phyloP scores from a whole-genome alignment of 345 rosid genomes.

The Salix brachista region DNA sequence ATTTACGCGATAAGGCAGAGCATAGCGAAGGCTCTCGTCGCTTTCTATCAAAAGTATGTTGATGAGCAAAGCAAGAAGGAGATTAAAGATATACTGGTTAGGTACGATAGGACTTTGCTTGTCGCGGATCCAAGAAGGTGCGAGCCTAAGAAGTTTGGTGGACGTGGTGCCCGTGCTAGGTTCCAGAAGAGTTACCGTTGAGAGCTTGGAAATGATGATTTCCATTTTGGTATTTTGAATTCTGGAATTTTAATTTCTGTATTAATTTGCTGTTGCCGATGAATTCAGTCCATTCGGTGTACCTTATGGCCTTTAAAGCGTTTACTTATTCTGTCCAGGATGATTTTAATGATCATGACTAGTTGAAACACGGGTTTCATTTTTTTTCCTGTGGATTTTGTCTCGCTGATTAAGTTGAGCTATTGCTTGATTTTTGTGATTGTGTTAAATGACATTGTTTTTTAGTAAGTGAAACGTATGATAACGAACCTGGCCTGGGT shows the following conservation, averaged over 20 bases:
- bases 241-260: neutral
- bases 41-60: constrained; percentile 71
- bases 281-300: neutral
- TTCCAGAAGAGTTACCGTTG: constrained; percentile 91
- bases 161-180: constrained; percentile 82
- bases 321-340: neutral
- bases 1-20: constrained; percentile 91
- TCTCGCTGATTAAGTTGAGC: too few species aligned
- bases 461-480: too few species aligned
- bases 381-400: too few species aligned
- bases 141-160: constrained; percentile 92
- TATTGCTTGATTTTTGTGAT: too few species aligned
- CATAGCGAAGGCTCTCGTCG: constrained; percentile 78
- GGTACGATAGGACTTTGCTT: constrained; percentile 75
- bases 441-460: too few species aligned
- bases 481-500: too few species aligned
- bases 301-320: neutral
- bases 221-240: constrained; percentile 2
- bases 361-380: neutral
- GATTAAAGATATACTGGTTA: constrained; percentile 67
- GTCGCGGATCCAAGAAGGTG: constrained; percentile 83
- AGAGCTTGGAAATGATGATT: neutral
- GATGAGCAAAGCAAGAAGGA: constrained; percentile 88
- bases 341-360: neutral
- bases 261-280: neutral